Percentiles rank a stretch among this genome's conserved stretches.
Evolutionary conservation across 495 filamentous ascomycete species (phyloP).

Genomic region (Neurospora sp.): DNA sequence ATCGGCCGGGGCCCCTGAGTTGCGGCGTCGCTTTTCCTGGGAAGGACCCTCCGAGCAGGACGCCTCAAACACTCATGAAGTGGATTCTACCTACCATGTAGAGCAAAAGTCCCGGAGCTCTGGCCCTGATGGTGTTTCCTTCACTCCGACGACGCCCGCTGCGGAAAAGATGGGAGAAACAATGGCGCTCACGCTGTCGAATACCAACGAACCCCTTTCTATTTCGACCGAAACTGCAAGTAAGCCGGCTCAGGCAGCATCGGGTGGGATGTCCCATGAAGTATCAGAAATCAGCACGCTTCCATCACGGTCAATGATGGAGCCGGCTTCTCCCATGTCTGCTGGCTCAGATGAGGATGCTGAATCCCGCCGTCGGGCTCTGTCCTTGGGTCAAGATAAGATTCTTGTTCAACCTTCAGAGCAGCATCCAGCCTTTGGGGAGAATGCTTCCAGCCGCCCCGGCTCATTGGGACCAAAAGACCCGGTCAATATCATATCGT

Average conservation of each 20-base stretch:
- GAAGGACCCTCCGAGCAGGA: slow-evolving; percentile 27
- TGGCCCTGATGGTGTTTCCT: neutral
- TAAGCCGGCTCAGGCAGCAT: neutral
- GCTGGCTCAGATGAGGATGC: slow-evolving; percentile 8
- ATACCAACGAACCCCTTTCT: neutral
- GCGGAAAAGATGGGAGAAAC: neutral
- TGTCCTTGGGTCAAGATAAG: slow-evolving; percentile 37
- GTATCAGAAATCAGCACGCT: slow-evolving; percentile 26
- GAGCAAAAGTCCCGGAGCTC: slow-evolving; percentile 8
- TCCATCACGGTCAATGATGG: slow-evolving; percentile 18
- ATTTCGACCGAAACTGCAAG: neutral
- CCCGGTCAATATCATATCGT: slow-evolving; percentile 40
- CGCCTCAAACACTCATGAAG: neutral
- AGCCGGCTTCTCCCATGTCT: slow-evolving; percentile 29
- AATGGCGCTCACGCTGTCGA: neutral
- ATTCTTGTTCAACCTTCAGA: slow-evolving; percentile 21
- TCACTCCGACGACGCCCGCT: neutral
- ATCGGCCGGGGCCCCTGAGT: neutral
- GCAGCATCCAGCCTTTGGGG: slow-evolving; percentile 29
- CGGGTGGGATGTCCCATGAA: slow-evolving; percentile 20
- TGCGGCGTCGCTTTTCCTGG: slow-evolving; percentile 43
- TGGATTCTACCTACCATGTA: neutral
- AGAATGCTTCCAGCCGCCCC: neutral
- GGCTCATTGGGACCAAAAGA: slow-evolving; percentile 5
- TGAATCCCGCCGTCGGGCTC: slow-evolving; percentile 6